Base-by-base conservation (phyloP, 1,284 basidiomycete genomes). In the Sphagnurus paluster region DNA sequence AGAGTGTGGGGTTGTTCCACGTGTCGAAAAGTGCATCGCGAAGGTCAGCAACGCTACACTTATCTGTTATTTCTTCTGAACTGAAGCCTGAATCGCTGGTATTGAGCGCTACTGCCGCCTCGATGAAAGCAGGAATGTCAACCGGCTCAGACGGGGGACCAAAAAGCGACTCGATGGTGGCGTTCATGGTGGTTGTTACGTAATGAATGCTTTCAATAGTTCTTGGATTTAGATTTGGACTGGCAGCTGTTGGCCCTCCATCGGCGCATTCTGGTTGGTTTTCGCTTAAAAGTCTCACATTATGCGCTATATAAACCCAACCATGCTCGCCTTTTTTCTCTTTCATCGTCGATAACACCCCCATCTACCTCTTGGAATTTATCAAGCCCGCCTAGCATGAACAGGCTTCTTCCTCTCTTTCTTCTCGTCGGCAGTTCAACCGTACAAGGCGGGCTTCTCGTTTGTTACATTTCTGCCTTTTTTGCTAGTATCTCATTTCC, bases 71-170 rank as follows among this genome's bases (percentile, higher is more conserved):
- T 13, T 44, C 37, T 20, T 29, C 17, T 2, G 19, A 10, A 20
- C 36, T 25, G 21, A 13, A 4, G 4, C 35, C 17, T 17, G 19
- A 2, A 13, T 43, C 35, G 10, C 23, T 33, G 14, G 8, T 17
- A 14, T 37, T 21, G 19, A 47, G 23, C 7, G 49, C 44, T 13
- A 48, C 32, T 3, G 61, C 59, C 19, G 59, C 53, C 11, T 67
- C 57, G 13, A 75, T 52, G 52, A 82, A 82, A 1, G 64, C 58
- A 32, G 56, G 56, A 35, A 83, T 50, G 28, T 74, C 56, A 28
- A 83, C 68, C 20, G 55, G 63, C 28, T 80, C 72, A 36, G 80
- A 83, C 25, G 77, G 64, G 39, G 80, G 81, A 0, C 80, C 80
- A 60, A 83, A 79, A 23, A 69, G 63, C 24, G 71, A 74, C 47